Evolutionary conservation across 2,329 filamentous ascomycete species (phyloP).

Genomic region (Aspergillus sp.): DNA sequence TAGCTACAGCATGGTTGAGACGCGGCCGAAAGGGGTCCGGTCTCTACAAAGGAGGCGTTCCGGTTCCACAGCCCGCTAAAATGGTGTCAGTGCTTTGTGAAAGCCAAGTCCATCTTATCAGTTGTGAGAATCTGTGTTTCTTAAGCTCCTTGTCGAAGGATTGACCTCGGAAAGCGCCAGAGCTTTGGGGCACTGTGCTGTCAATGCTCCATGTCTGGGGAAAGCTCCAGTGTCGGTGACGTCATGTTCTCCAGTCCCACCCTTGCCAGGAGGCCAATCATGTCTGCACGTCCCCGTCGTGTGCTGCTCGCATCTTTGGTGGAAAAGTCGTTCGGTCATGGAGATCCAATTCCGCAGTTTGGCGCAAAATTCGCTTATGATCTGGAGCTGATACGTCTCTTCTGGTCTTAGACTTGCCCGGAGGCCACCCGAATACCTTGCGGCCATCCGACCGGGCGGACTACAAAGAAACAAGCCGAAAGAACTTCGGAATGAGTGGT

Average conservation of each 20-base stretch:
- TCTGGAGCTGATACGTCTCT: too few species aligned
- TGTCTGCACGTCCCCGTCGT: neutral
- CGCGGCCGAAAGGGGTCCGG: neutral
- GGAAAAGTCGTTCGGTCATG: neutral
- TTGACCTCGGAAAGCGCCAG: neutral
- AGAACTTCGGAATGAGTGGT: neutral
- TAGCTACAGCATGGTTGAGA: neutral
- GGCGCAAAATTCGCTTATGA: too few species aligned
- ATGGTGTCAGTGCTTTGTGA: neutral
- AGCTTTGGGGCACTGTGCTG: neutral
- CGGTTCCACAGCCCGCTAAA: neutral
- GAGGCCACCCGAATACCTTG: neutral
- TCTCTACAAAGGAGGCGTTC: neutral
- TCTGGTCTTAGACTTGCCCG: too few species aligned
- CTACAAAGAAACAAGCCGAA: neutral
- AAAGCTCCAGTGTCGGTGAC: constrained; percentile 4
- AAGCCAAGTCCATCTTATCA: neutral
- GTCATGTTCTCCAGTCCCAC: constrained; percentile 3
- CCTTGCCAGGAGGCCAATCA: neutral
- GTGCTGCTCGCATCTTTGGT: neutral
- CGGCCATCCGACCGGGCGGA: neutral
- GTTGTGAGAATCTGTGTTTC: neutral
- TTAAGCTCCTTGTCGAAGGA: neutral
- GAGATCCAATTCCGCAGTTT: neutral
- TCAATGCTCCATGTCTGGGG: constrained; percentile 7